phyloP scores from a whole-genome alignment of 176 grass and related monocot species.

The Bromus sterilis region DNA sequence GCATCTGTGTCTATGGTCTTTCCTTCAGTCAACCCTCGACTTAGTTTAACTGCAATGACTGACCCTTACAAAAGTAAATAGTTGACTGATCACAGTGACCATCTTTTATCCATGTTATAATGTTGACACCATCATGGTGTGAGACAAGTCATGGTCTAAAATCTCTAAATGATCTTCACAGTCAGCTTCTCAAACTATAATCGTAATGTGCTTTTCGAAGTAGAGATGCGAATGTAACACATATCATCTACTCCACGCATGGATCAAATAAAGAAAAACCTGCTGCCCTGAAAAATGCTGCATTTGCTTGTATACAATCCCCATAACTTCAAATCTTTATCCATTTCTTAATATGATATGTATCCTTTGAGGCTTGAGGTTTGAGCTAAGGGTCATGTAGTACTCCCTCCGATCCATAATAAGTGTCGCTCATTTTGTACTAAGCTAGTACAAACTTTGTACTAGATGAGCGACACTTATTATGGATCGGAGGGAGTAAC shows the following conservation, averaged over 20 bases:
- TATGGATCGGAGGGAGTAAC: no score
- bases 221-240: not conserved
- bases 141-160: not conserved
- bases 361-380: no score
- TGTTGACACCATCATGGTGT: not conserved
- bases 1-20: not conserved
- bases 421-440: no score
- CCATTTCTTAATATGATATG: not conserved
- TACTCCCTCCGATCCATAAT: no score
- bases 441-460: no score
- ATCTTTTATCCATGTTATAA: not conserved
- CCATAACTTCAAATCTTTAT: no score
- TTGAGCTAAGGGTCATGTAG: conserved; percentile 15
- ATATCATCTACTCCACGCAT: conserved; percentile 2
- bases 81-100: not conserved
- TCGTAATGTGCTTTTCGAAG: not conserved
- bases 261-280: not conserved
- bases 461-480: no score
- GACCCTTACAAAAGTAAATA: not conserved
- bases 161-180: not conserved
- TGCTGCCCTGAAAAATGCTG: not conserved
- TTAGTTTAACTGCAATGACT: not conserved
- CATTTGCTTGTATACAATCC: not conserved
- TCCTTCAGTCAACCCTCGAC: not conserved
- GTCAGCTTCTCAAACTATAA: not conserved